A percentile compares a stretch with the other conserved stretches of the same genome.
phyloP scores from a whole-genome alignment of 2,329 filamentous ascomycete genomes.

The Parascedosporium putredinis region DNA sequence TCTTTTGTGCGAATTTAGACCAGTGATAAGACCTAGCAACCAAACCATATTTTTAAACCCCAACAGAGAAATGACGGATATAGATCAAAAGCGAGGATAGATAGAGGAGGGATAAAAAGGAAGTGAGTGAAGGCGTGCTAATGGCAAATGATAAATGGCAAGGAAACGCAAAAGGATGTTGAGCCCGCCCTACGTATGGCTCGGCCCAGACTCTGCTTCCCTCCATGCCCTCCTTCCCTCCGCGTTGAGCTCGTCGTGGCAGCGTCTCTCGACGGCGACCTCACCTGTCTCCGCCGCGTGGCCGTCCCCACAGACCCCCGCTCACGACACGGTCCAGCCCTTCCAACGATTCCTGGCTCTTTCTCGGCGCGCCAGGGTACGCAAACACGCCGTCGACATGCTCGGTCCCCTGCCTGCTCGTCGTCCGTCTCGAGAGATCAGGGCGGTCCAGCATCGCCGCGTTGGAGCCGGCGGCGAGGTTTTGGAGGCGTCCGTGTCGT shows the following conservation, averaged over 20 bases:
- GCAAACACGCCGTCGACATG: conserved; percentile 18
- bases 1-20: too few relatives aligned
- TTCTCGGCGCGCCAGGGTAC: conserved; percentile 17
- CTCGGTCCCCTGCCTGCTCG: conserved; percentile 7
- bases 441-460: conserved; percentile 10
- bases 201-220: background rate
- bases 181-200: background rate
- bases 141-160: too few relatives aligned
- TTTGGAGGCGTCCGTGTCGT: conserved; percentile 12
- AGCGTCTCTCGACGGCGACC: background rate
- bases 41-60: too few relatives aligned
- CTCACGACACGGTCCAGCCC: conserved; percentile 22
- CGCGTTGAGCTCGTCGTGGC: background rate
- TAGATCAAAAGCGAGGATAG: too few relatives aligned
- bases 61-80: too few relatives aligned
- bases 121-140: background rate
- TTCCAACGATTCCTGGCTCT: conserved; percentile 24
- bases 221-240: background rate
- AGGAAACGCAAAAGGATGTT: background rate
- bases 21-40: too few relatives aligned
- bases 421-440: conserved; percentile 3
- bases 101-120: background rate
- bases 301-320: conserved; percentile 16
- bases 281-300: conserved; percentile 15
- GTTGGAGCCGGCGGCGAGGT: conserved; percentile 8